Conservation (phyloP, 108 stramenopile species). For the Stephanodiscus triporus region DNA sequence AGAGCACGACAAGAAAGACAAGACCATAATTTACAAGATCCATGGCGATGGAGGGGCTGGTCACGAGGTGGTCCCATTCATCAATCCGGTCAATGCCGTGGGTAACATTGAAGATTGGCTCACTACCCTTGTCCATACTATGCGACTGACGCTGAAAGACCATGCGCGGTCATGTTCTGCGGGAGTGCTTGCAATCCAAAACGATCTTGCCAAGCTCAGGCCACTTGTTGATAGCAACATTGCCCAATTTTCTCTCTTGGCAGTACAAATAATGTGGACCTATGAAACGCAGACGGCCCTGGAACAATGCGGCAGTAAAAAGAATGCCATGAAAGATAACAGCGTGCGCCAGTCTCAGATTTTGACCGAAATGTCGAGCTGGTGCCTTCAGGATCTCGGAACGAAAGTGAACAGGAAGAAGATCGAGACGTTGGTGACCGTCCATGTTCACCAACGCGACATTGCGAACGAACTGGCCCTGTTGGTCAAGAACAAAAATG, state of each 20-base stretch:
- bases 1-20: slow-evolving; percentile 89
- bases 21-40: slow-evolving; percentile 79
- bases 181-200: slow-evolving; percentile 59
- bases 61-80: slow-evolving; percentile 77
- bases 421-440: slow-evolving; percentile 91
- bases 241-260: slow-evolving; percentile 91
- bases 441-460: slow-evolving; percentile 92
- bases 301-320: slow-evolving; percentile 79
- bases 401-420: slow-evolving; percentile 87
- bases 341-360: slow-evolving; percentile 73
- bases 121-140: slow-evolving; percentile 72
- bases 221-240: slow-evolving; percentile 80
- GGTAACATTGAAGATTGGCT: slow-evolving; percentile 96
- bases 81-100: slow-evolving; percentile 71
- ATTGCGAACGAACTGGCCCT: slow-evolving; percentile 79
- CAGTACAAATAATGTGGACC: slow-evolving; percentile 89
- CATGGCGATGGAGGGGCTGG: slow-evolving; percentile 75
- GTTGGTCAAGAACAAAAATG: slow-evolving; percentile 66
- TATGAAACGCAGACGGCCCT: slow-evolving; percentile 84
- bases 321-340: slow-evolving; percentile 85
- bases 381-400: slow-evolving; percentile 90
- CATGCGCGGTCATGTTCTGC: slow-evolving; percentile 67
- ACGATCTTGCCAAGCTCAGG: slow-evolving; percentile 71
- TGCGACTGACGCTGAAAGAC: slow-evolving; percentile 86
- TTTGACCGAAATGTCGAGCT: slow-evolving; percentile 76